Evolutionary conservation across 2,329 filamentous ascomycete genomes (phyloP), one percentile per base, ranked within the genome.

Genomic region (Colletotrichum lupini): DNA sequence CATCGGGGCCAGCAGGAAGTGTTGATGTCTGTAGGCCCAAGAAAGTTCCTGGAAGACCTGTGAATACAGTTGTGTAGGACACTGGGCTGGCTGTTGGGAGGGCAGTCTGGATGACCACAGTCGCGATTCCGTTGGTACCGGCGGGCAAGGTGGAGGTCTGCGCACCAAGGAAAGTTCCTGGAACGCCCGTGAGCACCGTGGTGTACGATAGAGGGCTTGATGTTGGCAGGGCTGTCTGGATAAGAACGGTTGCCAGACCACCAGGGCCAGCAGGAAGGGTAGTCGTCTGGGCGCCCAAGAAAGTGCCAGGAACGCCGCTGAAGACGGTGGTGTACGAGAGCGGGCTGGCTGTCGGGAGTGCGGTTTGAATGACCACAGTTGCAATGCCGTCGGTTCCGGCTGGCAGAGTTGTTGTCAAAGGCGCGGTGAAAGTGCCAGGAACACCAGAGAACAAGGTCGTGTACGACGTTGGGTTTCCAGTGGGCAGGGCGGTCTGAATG

Each of bases 401-500:
- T 0, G 65, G 65, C 3, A 72, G 14, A 5, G 69, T 72, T 1
- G 12, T 61, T 2, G 65, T 68, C 24, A 30, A 49, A 1, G 57
- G 24, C 8, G 64, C 64, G 7, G 37, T 22, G 19, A 72, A 63
- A 7, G 62, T 65, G 24, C 68, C 68, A 5, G 63, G 32, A n/a
- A 67, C 26, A 1, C 68, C 68, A 3, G 63, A 60, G 32, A 67
- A 22, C 4, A 67, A 12, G 2, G 68, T 70, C 4, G 62, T 67
- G 9, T 42, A 68, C 4, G 56, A 30, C 7, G 46, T 61, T 5
- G 60, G 26, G 14, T 7, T 16, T 7, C 22, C 30, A 3, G 32
- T 67, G 7, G 68, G 64, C 7, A 67, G 24, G 19, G 68, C 68
- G 9, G 63, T 72, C 32, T 72, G 68, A 5, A 72, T 22, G 1